Conservation (phyloP, 352 stramenopile species). For the Globisporangium viniferum region DNA sequence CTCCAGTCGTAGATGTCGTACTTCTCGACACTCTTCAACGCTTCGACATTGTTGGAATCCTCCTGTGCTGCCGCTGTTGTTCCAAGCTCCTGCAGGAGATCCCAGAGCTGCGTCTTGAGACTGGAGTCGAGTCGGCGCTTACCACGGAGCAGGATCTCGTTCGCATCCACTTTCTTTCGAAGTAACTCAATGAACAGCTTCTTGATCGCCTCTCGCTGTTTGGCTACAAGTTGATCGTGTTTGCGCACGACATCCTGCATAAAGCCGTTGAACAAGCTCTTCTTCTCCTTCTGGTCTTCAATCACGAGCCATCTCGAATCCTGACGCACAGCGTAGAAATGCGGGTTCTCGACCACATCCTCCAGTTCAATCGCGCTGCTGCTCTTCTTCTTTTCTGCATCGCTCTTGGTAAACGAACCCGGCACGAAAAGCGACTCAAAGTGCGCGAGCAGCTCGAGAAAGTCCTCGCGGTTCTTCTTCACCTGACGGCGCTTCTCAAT, state of each 20-base stretch:
- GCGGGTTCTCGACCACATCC: slow-evolving; percentile 39
- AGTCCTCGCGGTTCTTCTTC: slow-evolving; percentile 77
- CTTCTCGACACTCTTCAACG: slow-evolving; percentile 33
- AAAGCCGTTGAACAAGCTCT: slow-evolving; percentile 68
- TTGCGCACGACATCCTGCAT: slow-evolving; percentile 61
- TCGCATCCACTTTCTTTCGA: slow-evolving; percentile 29
- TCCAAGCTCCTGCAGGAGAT: slow-evolving; percentile 31
- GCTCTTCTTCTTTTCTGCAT: slow-evolving; percentile 10
- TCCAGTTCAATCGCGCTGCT: slow-evolving; percentile 33
- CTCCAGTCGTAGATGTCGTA: slow-evolving; percentile 67
- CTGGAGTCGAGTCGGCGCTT: slow-evolving; percentile 42
- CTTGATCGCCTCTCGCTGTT: slow-evolving; percentile 42
- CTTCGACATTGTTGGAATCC: slow-evolving; percentile 17
- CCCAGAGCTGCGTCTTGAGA: slow-evolving; percentile 39
- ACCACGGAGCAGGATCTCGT: slow-evolving; percentile 20
- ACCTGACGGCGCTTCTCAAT: slow-evolving; percentile 64
- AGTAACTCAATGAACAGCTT: slow-evolving; percentile 38
- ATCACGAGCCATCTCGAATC: slow-evolving; percentile 64
- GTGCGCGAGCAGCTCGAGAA: slow-evolving; percentile 57
- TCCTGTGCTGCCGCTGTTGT: not conserved
- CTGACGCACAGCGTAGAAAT: slow-evolving; percentile 61
- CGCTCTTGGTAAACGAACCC: not conserved
- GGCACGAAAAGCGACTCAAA: slow-evolving; percentile 41
- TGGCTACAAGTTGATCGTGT: slow-evolving; percentile 37
- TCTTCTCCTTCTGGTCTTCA: slow-evolving; percentile 57